Evolutionary conservation across 768 basidiomycete genomes (phyloP), one percentile per base, ranked within the genome.

Genomic region (Boletus barrowsii): DNA sequence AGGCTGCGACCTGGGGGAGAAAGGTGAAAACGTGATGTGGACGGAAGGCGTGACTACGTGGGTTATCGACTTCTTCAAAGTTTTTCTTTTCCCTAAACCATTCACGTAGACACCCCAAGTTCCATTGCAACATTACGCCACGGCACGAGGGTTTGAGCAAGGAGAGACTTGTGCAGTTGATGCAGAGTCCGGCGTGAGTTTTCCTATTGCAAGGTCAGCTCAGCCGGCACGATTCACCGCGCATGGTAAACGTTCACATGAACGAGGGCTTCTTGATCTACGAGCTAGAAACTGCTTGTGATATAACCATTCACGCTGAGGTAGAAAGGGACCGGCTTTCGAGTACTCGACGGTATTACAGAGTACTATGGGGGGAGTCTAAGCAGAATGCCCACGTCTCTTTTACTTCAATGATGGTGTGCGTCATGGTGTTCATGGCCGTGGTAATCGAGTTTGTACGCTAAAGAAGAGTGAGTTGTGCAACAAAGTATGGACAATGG

Each of bases 361-460:
- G 33, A 42, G 32, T 43, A 61, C 64, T 62, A 55, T 22, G 5
- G 43, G 52, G 20, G 39, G 22, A 22, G 22, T 61, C 64, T 62
- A 63, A 44, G 35, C 24, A 55, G 30, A 10, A 42, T 26, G 44
- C 5, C 18, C 47, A 36, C n/a, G 33, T 24, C 39, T 40, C 35
- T 53, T 57, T 57, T 53, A 47, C 43, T 54, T 63, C 49, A 72
- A 49, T 83, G 80, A 65, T 82, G 79, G 67, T 79, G 75, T 51
- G 69, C 72, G 24, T 74, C 76, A 55, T 71, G 75, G 53, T 79
- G 75, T 53, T 81, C 79, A 44, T 73, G 73, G 41, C 86, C 86
- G 53, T 86, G 84, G 75, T 79, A 86, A 65, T 93, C 87, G 53
- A 93, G 79, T 35, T 77, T 74, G 65, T 92, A 91, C 37, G 84